Conservation (phyloP, 441 rosid genomes). For the Metrosideros polymorpha region DNA sequence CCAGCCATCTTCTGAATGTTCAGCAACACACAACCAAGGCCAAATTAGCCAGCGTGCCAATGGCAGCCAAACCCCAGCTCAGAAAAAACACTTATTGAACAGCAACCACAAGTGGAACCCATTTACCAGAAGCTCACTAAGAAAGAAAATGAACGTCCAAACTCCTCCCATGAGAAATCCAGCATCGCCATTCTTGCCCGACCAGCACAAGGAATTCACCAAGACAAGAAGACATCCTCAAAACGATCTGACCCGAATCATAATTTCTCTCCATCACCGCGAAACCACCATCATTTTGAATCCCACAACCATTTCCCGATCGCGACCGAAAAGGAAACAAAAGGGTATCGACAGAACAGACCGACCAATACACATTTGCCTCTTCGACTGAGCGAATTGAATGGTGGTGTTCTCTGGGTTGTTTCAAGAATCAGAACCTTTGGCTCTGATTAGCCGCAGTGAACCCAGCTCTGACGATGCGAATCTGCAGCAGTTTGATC, state of each 20-base stretch:
- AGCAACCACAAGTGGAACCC: neutral
- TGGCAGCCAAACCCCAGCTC: neutral
- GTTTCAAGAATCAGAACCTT: neutral
- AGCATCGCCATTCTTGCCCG: neutral
- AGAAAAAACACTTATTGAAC: neutral
- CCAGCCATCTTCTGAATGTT: constrained; percentile 30
- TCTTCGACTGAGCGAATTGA: neutral
- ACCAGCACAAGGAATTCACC: neutral
- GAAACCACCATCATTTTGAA: neutral
- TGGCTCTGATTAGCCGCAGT: neutral
- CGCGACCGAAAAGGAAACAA: neutral
- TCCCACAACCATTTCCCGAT: neutral
- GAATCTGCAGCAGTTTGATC: neutral
- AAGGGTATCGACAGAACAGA: neutral
- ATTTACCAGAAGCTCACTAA: neutral
- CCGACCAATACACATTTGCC: neutral
- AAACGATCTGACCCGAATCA: neutral
- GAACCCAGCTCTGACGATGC: neutral
- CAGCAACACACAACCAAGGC: neutral
- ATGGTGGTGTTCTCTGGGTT: neutral
- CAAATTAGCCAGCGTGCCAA: neutral
- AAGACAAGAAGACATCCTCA: neutral
- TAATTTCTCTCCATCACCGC: neutral
- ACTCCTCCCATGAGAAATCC: neutral
- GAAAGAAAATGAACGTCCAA: neutral